Base-by-base conservation (phyloP, 805 yeast genomes). In the Komagataella kurtzmanii region DNA sequence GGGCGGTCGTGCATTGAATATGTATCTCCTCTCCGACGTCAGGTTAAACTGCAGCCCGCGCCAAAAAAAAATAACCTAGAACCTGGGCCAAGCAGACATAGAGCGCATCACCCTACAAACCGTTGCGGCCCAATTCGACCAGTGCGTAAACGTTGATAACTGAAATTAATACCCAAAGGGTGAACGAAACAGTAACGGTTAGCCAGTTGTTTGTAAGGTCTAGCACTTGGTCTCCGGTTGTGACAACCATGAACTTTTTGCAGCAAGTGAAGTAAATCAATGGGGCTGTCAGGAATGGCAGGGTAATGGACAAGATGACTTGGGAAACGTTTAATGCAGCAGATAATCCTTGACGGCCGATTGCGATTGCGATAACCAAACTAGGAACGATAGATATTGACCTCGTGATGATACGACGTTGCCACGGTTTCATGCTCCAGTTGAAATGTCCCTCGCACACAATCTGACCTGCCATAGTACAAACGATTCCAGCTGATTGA, bases 401-500 rank as follows among this genome's bases (percentile, higher is more conserved):
- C 61, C 96, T 74, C 0, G 96, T 88, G 17, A 79, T 71, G 14
- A 88, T 61, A 56, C 96, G 73, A 62, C 95, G 76, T 51, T 82
- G 59, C 96, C 96, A 88, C 6, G 96, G 96, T 56, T 70, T 74
- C 46, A 84, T 60, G 3, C 74, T 80, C 95, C 96, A 87, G 50
- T 80, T 76, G 50, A 88, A 71, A 62, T 85, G 91, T 1, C 96
- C 96, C 64, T 88, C 96, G 58, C 85, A 76, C 1, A 88, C 95
- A 59, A 88, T 84, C 64, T 88, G 95, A 8, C 96, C 95, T 0
- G 93, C 88, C 61, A 88, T 83, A 0, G 96, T 88, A 61, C 95
- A 88, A 2, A 88, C 90, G 49, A 88, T 80, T 45, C 95, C 93
- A 0, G 96, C 93, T 50, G 88, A 80, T 58, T 83, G 86, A 6